Base-by-base conservation (phyloP, 2,329 filamentous ascomycete species). In the Aspergillus neoniger region DNA sequence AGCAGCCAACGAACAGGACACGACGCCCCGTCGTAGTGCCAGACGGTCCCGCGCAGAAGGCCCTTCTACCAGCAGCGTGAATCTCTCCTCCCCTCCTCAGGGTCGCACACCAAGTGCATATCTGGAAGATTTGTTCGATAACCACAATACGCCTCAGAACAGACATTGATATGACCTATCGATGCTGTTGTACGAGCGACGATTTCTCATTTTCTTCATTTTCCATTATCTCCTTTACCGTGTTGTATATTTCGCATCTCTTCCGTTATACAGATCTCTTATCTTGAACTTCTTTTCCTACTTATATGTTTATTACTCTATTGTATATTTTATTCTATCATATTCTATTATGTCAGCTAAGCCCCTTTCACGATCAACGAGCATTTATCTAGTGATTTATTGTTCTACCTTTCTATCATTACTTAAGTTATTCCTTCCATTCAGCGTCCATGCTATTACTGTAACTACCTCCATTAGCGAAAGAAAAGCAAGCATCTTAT, bases 61-160 rank as follows among this genome's bases (percentile, higher is more conserved):
- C 52, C 65, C 68, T 12, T 76, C 76, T 21, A 76, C 83, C 47
- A 92, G 88, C 72, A 88, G 87, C 4, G 72, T 93, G 63, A 85
- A 84, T 62, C 69, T 88, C 32, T 89, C 87, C 63, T 82, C 85
- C 58, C 83, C 88, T 3, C 82, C 86, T 14, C 88, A 86, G 56
- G 87, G 87, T 59, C 83, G 93, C 59, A 90, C 92, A 15, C 94
- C 94, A 0, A 96, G 91, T 74, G 91, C 92, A 17, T 96, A 92
- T 73, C 81, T 98, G 41, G 93, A 98, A 61, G 92, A 97, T 74
- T 77, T 98, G 53, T 89, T 97, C 63, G 91, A 92, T 70, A 91
- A 90, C 64, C 88, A 92, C 32, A 36, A 2, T 70, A 63, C 65
- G 9, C 68, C 70, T 8, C 67, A 62, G 25, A 58, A 56, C 41